A percentile compares a stretch with the other conserved stretches of the same genome.
Evolutionary conservation across 768 basidiomycete genomes (phyloP).

Genomic region (Phanerochaete sordida): DNA sequence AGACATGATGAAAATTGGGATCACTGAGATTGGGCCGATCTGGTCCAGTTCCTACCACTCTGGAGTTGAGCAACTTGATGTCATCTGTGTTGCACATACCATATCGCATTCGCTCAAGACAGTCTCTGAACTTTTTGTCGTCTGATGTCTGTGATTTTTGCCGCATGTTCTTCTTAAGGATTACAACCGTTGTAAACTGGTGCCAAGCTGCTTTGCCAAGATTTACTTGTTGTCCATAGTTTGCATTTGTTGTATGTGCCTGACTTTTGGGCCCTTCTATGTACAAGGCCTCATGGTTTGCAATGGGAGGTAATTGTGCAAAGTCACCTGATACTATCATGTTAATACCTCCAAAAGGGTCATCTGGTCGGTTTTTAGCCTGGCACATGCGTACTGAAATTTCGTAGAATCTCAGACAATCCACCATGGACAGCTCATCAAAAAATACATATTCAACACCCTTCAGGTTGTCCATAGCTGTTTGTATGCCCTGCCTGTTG

Average conservation of each 20-base stretch:
- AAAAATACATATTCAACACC: slow-evolving; percentile 38
- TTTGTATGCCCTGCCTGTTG: slow-evolving; percentile 1
- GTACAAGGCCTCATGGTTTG: slow-evolving; percentile 20
- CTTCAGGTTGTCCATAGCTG: slow-evolving; percentile 1
- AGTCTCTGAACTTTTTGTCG: slow-evolving; percentile 27
- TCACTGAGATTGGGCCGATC: slow-evolving; percentile 12
- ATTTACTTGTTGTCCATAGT: not conserved
- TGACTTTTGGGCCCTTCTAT: slow-evolving; percentile 1
- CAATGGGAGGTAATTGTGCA: slow-evolving; percentile 36
- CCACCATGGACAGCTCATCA: slow-evolving; percentile 43
- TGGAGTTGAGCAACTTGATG: slow-evolving; percentile 29
- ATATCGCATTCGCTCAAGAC: slow-evolving; percentile 36
- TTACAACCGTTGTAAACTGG: slow-evolving; percentile 15
- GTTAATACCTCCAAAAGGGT: slow-evolving; percentile 36
- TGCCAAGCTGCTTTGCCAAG: slow-evolving; percentile 19
- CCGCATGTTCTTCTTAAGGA: slow-evolving; percentile 18
- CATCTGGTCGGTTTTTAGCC: slow-evolving; percentile 12
- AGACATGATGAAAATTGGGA: slow-evolving; percentile 27
- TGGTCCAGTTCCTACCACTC: slow-evolving; percentile 17
- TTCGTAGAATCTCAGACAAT: slow-evolving; percentile 24
- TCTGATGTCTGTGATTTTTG: slow-evolving; percentile 13
- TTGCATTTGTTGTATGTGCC: not conserved
- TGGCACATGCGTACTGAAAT: slow-evolving; percentile 23
- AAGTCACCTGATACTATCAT: slow-evolving; percentile 44
- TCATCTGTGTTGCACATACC: slow-evolving; percentile 36